Evolutionary conservation across 352 stramenopile genomes (phyloP).

Genomic region (Saprolegnia diclina): DNA sequence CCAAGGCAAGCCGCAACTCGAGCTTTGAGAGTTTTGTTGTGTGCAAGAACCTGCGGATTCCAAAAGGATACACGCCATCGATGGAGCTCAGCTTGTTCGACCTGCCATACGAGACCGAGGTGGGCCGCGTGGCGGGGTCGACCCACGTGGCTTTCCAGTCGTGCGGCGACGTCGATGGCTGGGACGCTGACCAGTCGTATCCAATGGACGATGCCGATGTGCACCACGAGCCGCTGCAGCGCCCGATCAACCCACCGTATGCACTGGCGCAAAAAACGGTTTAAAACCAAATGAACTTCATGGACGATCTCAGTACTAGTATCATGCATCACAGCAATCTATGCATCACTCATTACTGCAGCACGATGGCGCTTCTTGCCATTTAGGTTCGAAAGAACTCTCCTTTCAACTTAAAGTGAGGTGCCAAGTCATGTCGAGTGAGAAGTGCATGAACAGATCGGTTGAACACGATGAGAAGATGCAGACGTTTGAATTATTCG

Average conservation of each 20-base stretch:
- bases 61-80: constrained; percentile 42
- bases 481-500: background rate
- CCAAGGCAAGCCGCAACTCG: constrained; percentile 78
- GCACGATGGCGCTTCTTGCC: too few relatives aligned
- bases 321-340: too few relatives aligned
- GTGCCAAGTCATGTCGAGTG: background rate
- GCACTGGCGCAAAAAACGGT: constrained; percentile 55
- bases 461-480: background rate
- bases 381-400: too few relatives aligned
- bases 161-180: constrained; percentile 70
- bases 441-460: background rate
- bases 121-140: constrained; percentile 30
- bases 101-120: constrained; percentile 47
- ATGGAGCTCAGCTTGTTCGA: constrained; percentile 74
- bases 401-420: too few relatives aligned
- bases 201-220: constrained; percentile 48
- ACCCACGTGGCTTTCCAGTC: constrained; percentile 60
- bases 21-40: constrained; percentile 82
- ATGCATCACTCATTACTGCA: too few relatives aligned
- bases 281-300: background rate
- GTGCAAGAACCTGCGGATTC: constrained; percentile 56
- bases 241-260: constrained; percentile 84
- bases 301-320: too few relatives aligned
- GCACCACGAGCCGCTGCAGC: constrained; percentile 72
- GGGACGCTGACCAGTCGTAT: constrained; percentile 80